Conservation (phyloP, 164 flowering plant species). For the Vitis amurensis region DNA sequence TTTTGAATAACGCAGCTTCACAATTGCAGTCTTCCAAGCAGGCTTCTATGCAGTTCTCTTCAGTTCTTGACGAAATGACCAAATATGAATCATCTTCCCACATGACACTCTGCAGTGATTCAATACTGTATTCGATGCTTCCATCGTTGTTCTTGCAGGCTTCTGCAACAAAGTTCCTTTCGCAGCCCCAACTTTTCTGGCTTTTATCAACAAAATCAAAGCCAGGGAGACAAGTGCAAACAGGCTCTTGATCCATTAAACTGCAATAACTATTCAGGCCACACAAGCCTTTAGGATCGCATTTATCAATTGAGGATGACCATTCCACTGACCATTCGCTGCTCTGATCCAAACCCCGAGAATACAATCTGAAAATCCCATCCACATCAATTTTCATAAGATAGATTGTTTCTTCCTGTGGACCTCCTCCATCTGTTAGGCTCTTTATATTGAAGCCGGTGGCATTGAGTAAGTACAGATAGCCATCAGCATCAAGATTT, state of each 20-base stretch:
- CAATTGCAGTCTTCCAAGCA: conserved; percentile 35
- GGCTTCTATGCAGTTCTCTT: conserved; percentile 17
- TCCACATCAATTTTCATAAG: conserved; percentile 16
- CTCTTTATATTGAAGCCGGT: not conserved
- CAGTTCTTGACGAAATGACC: not conserved
- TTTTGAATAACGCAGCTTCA: conserved; percentile 22
- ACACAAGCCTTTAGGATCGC: conserved; percentile 21
- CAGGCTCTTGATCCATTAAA: not conserved
- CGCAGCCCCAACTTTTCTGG: conserved; percentile 10
- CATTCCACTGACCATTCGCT: conserved; percentile 6
- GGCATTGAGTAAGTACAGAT: conserved; percentile 20
- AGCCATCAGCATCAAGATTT: conserved; percentile 20
- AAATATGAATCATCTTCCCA: conserved; percentile 26
- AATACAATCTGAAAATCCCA: conserved; percentile 25
- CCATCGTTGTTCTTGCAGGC: conserved; percentile 1
- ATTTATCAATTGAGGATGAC: conserved; percentile 1
- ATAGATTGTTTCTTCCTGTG: conserved; percentile 7
- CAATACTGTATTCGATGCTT: not conserved
- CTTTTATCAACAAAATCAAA: conserved; percentile 8
- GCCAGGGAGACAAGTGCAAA: conserved; percentile 25
- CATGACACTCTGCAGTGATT: not conserved
- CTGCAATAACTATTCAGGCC: conserved; percentile 25
- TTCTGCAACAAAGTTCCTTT: conserved; percentile 7
- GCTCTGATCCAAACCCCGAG: not conserved
- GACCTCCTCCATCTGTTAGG: not conserved